Evolutionary conservation across 2,329 filamentous ascomycete species (phyloP), one percentile per base, ranked within the genome.

Genomic region (Colletotrichum eremochloae): DNA sequence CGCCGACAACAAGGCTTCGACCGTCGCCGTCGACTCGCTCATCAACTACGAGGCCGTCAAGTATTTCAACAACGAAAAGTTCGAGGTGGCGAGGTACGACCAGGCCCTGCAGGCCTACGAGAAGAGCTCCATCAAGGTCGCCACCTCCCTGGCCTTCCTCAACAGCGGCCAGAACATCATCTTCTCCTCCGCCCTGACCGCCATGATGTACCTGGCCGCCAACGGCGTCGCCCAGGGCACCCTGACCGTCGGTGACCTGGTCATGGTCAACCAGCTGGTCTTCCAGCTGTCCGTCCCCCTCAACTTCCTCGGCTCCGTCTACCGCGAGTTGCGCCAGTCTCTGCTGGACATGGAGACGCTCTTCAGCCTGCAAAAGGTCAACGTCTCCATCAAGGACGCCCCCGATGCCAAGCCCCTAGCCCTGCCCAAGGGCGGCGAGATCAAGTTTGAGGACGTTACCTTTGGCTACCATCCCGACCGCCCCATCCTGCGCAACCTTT

Each of bases 41-140:
- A 97, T 99, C 86, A 99, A 99, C 84, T 99, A 98, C 79, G 96
- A 99, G 82, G 96, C 97, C 18, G 96, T 99, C 79, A 99, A 99
- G 83, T 97, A 98, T 84, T 99, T 98, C 85, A 99, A 99, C 85
- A 99, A 99, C 79, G 97, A 99, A 80, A 94, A 93, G 75, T 98
- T 95, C 76, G 96, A 99, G 84, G 94, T 97, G 55, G 88, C 89
- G 42, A 90, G 96, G 53, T 99, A 99, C 81, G 95, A 98, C 82
- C 90, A 92, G 77, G 95, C 96, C 0, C 86, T 99, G 33, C 88
- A 91, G 75, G 89, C 92, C 71, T 99, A 99, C 81, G 94, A 99
- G 81, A 93, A 93, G 80, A 95, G 95, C 70, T 97, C 95, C 20
- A 98, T 99, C 86, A 98, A 98, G 80, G 94, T 99, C 44, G 94